A percentile compares a stretch with the other conserved stretches of the same genome.
Evolutionary conservation across 257 asterid species (phyloP).

Genomic region (Cruciata laevipes): DNA sequence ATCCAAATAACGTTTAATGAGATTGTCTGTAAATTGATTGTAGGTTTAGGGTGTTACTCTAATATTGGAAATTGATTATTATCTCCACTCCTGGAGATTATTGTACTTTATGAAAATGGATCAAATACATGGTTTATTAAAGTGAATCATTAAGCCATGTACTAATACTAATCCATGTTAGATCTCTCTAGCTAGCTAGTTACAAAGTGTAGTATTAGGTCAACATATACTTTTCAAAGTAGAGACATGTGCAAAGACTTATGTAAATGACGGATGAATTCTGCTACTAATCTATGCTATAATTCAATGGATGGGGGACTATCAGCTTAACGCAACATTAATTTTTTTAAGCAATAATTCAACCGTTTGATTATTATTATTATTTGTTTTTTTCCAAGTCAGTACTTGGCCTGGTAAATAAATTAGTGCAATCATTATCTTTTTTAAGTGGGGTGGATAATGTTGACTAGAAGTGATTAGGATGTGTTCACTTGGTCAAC

Average conservation of each 20-base stretch:
- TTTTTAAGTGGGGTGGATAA: not conserved
- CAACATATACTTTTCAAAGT: not conserved
- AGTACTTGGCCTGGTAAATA: not conserved
- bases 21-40: too few relatives aligned
- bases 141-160: not conserved
- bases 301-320: not conserved
- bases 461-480: not conserved
- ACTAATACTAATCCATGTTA: too few relatives aligned
- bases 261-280: not conserved
- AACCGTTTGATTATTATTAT: not conserved
- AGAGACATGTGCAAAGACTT: not conserved
- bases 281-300: not conserved
- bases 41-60: too few relatives aligned
- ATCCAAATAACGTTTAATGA: too few relatives aligned
- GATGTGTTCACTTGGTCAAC: not conserved
- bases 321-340: not conserved
- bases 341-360: constrained; percentile 2
- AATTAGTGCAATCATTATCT: not conserved
- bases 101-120: too few relatives aligned
- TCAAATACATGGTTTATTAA: not conserved
- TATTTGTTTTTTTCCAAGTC: not conserved
- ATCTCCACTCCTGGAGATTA: too few relatives aligned
- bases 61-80: too few relatives aligned
- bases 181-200: too few relatives aligned
- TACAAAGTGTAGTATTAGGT: too few relatives aligned